These are phyloP conservation scores for Xylariomycetidae sp. DNA, from an alignment of 2,329 filamentous ascomycete genomes.

Conservation along the genomic window DNA sequence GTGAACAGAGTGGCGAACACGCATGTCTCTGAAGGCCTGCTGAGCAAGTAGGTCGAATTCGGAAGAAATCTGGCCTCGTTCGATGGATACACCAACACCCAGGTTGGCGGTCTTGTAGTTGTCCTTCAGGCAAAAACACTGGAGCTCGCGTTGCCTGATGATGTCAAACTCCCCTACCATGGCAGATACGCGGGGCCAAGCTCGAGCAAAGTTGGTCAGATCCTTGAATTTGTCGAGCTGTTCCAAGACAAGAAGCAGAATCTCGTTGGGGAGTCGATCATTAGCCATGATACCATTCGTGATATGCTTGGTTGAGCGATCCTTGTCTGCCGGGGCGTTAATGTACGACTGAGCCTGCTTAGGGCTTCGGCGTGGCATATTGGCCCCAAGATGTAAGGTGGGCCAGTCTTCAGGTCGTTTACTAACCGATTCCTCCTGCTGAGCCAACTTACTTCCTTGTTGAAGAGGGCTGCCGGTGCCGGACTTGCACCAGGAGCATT, in stretches of 20 bases:
- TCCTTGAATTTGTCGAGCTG: constrained; percentile 30
- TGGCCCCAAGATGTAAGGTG: no score
- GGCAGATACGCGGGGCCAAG: constrained; percentile 30
- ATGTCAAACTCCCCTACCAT: constrained; percentile 31
- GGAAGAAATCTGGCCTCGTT: constrained; percentile 31
- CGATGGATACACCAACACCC: constrained; percentile 36
- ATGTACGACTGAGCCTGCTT: no score
- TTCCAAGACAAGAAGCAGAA: constrained; percentile 32
- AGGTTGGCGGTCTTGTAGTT: constrained; percentile 33
- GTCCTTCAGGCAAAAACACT: constrained; percentile 43
- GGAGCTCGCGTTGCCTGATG: constrained; percentile 38
- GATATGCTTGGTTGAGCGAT: no score
- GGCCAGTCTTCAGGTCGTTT: no score
- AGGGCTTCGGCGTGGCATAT: no score
- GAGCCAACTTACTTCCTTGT: no score
- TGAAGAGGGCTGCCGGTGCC: no score
- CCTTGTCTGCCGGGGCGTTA: no score
- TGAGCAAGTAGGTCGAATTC: constrained; percentile 46
- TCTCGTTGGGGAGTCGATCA: constrained; percentile 33
- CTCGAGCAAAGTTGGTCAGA: constrained; percentile 30
- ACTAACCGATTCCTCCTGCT: no score
- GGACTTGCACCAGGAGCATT: no score
- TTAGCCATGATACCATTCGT: no score
- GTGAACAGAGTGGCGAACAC: constrained; percentile 37
- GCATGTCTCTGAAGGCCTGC: constrained; percentile 32